Percentiles rank a stretch among this genome's conserved stretches.
phyloP scores from a whole-genome alignment of 805 yeast genomes.

The Starmerella ratchasimensis region DNA sequence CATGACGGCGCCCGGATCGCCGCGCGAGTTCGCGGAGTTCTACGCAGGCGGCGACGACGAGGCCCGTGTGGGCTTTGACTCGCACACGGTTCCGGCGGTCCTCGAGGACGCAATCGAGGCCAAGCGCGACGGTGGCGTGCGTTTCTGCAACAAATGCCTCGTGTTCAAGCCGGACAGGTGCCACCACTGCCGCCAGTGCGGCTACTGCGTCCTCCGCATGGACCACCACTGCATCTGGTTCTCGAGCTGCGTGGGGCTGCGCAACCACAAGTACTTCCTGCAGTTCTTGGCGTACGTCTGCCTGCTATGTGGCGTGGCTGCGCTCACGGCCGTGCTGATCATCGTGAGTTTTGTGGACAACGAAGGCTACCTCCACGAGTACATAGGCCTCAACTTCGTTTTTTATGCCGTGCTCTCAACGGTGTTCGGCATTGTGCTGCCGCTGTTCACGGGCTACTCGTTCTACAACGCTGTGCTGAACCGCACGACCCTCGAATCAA shows the following conservation, averaged over 20 bases:
- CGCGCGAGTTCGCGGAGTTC: constrained; percentile 21
- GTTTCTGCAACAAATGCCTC: constrained; percentile 30
- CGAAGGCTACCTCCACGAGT: constrained; percentile 24
- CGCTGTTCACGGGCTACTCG: constrained; percentile 35
- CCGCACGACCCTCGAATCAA: constrained; percentile 66
- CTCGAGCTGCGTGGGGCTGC: constrained; percentile 71
- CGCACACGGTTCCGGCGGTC: constrained; percentile 19
- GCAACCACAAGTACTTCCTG: constrained; percentile 64
- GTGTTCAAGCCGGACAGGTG: constrained; percentile 35
- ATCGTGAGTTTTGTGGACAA: constrained; percentile 15
- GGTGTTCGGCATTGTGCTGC: constrained; percentile 43
- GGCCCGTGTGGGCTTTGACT: neutral
- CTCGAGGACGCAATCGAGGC: constrained; percentile 25
- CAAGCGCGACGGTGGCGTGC: constrained; percentile 30
- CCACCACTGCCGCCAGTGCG: constrained; percentile 32
- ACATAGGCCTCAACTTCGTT: constrained; percentile 45
- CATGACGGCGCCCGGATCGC: constrained; percentile 26
- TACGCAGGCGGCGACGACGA: neutral
- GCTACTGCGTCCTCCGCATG: constrained; percentile 35
- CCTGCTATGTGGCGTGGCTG: constrained; percentile 17
- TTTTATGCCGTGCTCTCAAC: constrained; percentile 43
- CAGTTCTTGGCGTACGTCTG: constrained; percentile 53
- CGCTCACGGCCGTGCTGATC: constrained; percentile 8
- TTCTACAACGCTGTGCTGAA: constrained; percentile 48
- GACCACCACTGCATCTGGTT: constrained; percentile 83